Percentiles rank a stretch among this genome's conserved stretches.
Conservation (phyloP, 1,284 basidiomycete genomes). For the Cryptococcus hybrid region DNA sequence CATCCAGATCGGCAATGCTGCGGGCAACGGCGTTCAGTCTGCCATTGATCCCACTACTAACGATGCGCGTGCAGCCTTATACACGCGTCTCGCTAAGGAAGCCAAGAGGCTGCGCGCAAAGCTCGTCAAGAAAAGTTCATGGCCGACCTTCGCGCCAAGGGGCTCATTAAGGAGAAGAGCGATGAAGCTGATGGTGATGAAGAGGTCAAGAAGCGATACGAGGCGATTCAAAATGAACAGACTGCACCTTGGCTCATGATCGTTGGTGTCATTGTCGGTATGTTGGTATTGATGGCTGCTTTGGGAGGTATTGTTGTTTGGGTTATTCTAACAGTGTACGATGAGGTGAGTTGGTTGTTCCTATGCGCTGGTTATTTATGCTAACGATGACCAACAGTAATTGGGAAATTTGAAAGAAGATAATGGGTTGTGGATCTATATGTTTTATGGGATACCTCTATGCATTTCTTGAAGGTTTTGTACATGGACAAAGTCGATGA, state of each 20-base stretch:
- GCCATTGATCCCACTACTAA: slow-evolving; percentile 51
- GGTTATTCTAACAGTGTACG: slow-evolving; percentile 23
- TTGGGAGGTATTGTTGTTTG: slow-evolving; percentile 24
- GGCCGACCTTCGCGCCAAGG: slow-evolving; percentile 28
- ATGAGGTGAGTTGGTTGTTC: slow-evolving; percentile 13
- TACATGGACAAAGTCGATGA: no score
- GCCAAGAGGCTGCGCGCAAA: slow-evolving; percentile 24
- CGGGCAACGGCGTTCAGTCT: slow-evolving; percentile 42
- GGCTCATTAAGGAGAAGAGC: slow-evolving; percentile 23
- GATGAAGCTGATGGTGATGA: slow-evolving; percentile 17
- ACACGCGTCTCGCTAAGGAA: slow-evolving; percentile 28
- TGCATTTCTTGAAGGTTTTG: neutral
- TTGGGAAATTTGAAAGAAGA: neutral
- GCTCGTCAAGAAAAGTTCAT: slow-evolving; percentile 33
- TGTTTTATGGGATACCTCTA: neutral
- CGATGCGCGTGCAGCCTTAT: slow-evolving; percentile 57
- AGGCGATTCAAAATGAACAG: slow-evolving; percentile 12
- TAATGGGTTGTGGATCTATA: neutral
- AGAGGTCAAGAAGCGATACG: slow-evolving; percentile 16
- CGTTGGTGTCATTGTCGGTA: slow-evolving; percentile 20
- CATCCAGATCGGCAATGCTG: slow-evolving; percentile 54
- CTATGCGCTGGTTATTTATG: neutral
- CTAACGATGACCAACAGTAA: neutral
- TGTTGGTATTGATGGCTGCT: slow-evolving; percentile 26
- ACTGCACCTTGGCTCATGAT: slow-evolving; percentile 21